Conservation (phyloP, 192 early-diverging fungal genomes). For the Dispira simplex region DNA sequence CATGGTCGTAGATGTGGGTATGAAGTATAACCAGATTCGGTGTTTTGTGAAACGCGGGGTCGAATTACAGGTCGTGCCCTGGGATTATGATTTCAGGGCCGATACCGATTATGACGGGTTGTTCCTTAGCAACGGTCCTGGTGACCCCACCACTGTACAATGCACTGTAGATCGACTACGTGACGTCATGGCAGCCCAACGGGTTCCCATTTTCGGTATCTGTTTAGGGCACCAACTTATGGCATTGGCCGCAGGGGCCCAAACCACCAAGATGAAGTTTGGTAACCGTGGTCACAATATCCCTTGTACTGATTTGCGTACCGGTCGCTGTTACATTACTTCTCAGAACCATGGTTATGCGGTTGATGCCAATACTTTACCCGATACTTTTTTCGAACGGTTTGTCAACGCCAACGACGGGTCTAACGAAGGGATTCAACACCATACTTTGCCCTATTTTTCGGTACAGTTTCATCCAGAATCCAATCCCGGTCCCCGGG, state of each 20-base stretch:
- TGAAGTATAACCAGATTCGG: slow-evolving; percentile 99
- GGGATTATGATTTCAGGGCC: slow-evolving; percentile 83
- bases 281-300: slow-evolving; percentile 99
- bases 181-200: slow-evolving; percentile 43
- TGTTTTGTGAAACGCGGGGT: slow-evolving; percentile 95
- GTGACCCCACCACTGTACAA: slow-evolving; percentile 79
- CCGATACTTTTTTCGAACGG: slow-evolving; percentile 55
- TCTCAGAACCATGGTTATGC: slow-evolving; percentile 99
- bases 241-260: slow-evolving; percentile 83
- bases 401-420: slow-evolving; percentile 99
- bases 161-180: slow-evolving; percentile 61
- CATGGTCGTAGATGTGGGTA: slow-evolving; percentile 91
- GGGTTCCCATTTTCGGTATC: slow-evolving; percentile 95
- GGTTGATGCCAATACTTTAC: slow-evolving; percentile 69
- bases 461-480: slow-evolving; percentile 99
- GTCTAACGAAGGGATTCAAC: slow-evolving; percentile 96
- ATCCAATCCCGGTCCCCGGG: slow-evolving; percentile 86
- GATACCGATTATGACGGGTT: slow-evolving; percentile 68
- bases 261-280: slow-evolving; percentile 93
- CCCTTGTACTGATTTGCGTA: slow-evolving; percentile 90
- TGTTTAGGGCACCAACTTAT: slow-evolving; percentile 98
- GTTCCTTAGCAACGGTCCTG: slow-evolving; percentile 91
- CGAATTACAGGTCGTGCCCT: slow-evolving; percentile 85
- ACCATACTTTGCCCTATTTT: slow-evolving; percentile 81
- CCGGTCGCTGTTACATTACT: slow-evolving; percentile 95